Conservation (phyloP, 441 rosid species). For the Adansonia grandidieri region DNA sequence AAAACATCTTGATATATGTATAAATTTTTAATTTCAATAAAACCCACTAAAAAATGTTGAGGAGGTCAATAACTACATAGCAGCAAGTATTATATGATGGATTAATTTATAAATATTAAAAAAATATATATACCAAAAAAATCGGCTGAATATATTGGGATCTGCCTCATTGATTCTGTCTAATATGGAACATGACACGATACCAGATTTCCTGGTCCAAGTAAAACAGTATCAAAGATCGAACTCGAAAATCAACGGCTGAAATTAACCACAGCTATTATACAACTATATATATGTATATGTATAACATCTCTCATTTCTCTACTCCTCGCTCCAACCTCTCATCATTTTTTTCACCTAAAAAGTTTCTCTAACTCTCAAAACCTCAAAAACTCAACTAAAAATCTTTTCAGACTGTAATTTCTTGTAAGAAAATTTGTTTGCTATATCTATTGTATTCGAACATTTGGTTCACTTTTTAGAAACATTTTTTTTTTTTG, state of each 20-base stretch:
- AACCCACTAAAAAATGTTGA: not conserved
- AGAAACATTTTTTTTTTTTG: too few species aligned
- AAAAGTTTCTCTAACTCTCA: too few species aligned
- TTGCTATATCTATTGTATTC: too few species aligned
- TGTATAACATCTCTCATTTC: not conserved
- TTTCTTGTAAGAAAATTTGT: not conserved
- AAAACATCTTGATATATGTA: not conserved
- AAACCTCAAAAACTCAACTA: not conserved
- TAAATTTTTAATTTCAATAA: too few species aligned
- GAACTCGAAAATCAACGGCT: constrained; percentile 9
- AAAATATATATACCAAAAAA: not conserved
- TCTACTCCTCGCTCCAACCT: not conserved
- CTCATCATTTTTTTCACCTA: too few species aligned
- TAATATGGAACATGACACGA: constrained; percentile 32
- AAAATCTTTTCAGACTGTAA: not conserved
- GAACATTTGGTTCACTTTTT: too few species aligned
- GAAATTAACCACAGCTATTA: not conserved
- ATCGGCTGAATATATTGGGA: constrained; percentile 32
- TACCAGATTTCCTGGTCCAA: constrained; percentile 22
- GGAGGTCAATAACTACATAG: not conserved
- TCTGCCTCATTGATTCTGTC: constrained; percentile 42
- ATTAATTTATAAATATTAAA: not conserved
- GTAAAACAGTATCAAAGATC: not conserved
- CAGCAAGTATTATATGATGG: too few species aligned
- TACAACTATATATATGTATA: not conserved